phyloP scores from a whole-genome alignment of 108 stramenopile species.

The Thalassiosira profunda region DNA sequence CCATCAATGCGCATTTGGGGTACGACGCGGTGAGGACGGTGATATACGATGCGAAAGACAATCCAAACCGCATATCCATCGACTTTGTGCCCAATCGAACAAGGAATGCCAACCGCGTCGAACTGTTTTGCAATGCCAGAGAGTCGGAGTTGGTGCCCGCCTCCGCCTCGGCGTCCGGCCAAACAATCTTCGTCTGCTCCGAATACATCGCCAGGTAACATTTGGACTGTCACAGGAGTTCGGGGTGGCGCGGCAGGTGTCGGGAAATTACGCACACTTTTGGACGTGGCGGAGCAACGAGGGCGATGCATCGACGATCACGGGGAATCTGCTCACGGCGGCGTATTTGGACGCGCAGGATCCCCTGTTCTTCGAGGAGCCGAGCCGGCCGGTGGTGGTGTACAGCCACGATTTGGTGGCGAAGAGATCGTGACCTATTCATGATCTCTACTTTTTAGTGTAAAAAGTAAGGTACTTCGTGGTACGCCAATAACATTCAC shows the following conservation, averaged over 20 bases:
- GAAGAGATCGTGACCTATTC: too few species aligned
- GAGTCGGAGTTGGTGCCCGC: slow-evolving; percentile 60
- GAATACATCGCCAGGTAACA: slow-evolving; percentile 88
- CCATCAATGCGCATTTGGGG: slow-evolving; percentile 70
- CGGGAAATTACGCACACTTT: slow-evolving; percentile 79
- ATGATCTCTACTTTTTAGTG: too few species aligned
- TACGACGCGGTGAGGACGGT: slow-evolving; percentile 70
- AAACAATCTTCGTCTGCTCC: slow-evolving; percentile 63
- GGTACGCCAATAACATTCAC: not conserved
- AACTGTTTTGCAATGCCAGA: slow-evolving; percentile 83
- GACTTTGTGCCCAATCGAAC: slow-evolving; percentile 81
- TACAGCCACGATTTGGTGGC: slow-evolving; percentile 71
- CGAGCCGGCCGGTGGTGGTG: slow-evolving; percentile 78
- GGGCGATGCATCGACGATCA: slow-evolving; percentile 24
- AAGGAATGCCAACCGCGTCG: slow-evolving; percentile 86
- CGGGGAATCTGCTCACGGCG: slow-evolving; percentile 80
- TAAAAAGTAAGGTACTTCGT: too few species aligned
- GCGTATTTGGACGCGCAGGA: slow-evolving; percentile 86
- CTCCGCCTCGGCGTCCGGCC: not conserved
- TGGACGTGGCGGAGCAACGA: slow-evolving; percentile 67
- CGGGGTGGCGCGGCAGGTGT: slow-evolving; percentile 80
- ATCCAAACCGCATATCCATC: slow-evolving; percentile 81
- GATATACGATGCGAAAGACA: slow-evolving; percentile 60
- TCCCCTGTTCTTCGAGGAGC: slow-evolving; percentile 83
- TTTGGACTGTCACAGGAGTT: slow-evolving; percentile 74